Base-by-base conservation (phyloP, 2,329 filamentous ascomycete genomes). In the Dothideomycetidae sp. region DNA sequence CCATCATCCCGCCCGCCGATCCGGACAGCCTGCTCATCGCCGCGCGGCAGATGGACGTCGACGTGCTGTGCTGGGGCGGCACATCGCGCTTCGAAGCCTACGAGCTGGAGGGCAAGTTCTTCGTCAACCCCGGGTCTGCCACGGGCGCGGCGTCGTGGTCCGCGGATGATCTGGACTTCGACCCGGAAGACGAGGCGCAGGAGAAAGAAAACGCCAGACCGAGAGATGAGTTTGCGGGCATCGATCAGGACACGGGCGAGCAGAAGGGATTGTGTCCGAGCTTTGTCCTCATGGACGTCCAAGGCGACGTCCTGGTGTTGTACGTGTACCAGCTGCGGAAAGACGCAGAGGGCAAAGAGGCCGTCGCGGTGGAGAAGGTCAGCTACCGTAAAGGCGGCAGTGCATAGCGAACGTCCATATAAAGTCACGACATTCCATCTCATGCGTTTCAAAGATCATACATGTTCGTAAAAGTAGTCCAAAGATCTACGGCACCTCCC, bases 251-350 rank as follows among this genome's bases (percentile, higher is more conserved):
- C 29, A 46, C 47, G 4, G 67, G 61, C 19, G 71, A 69, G 41
- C 61, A 58, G 11, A 62, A 64, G 54, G 81, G 88, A 38, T 81
- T 80, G 17, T 78, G 77, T 39, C 88, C 88, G 19, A 93, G 85
- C 56, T 94, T 94, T 60, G 93, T 90, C 54, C 63, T 94, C 57
- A 93, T 96, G 88, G 88, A 94, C 70, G 86, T 93, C 23, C 88
- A 96, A 72, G 88, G 88, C 19, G 92, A 94, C 56, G 92, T 92
- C 11, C 71, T 96, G 47, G 92, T 92, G 42, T 69, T 96, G 34
- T 96, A 96, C 58, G 88, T 96, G 37, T 96, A 96, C 45, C 68
- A 71, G 48, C 51, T 71, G 40, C 62, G 64, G 46, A 69, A 60
- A 45, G 66, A 70, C 40, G 63, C 58, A 23, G 61, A 67, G 42